Evolutionary conservation across 23 red algal species (phyloP).

Genomic region (Gracilaria domingensis): DNA sequence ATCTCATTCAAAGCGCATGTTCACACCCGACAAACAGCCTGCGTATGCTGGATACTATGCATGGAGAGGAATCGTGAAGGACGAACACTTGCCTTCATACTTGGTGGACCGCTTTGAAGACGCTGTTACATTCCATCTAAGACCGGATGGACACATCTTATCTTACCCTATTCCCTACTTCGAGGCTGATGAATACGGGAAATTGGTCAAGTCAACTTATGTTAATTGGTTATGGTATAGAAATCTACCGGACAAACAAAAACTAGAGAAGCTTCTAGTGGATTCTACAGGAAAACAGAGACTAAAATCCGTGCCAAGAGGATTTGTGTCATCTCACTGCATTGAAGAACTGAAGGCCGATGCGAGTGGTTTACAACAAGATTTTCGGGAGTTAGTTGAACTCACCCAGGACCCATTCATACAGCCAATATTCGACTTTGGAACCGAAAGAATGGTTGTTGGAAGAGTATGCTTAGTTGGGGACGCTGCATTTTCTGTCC

Average conservation of each 20-base stretch:
- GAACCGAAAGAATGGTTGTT: conserved; percentile 30
- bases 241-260: conserved; percentile 2
- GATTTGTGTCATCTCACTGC: background rate
- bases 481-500: conserved; percentile 50
- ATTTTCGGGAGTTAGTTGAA: conserved; percentile 25
- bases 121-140: conserved; percentile 11
- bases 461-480: conserved; percentile 54
- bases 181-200: conserved; percentile 13
- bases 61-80: conserved; percentile 47
- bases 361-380: background rate
- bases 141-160: conserved; percentile 36
- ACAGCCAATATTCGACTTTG: conserved; percentile 39
- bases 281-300: conserved; percentile 4
- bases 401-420: conserved; percentile 37
- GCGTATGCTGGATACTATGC: conserved; percentile 48
- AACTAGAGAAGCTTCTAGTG: conserved; percentile 5
- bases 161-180: conserved; percentile 49
- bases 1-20: conserved; percentile 6
- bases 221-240: conserved; percentile 65
- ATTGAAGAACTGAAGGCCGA: conserved; percentile 17
- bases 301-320: conserved; percentile 16
- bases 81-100: background rate
- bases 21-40: background rate
- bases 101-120: background rate
- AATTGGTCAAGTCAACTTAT: conserved; percentile 29